phyloP scores from a whole-genome alignment of 2,329 filamentous ascomycete genomes.

The Botrytis sinoallii region DNA sequence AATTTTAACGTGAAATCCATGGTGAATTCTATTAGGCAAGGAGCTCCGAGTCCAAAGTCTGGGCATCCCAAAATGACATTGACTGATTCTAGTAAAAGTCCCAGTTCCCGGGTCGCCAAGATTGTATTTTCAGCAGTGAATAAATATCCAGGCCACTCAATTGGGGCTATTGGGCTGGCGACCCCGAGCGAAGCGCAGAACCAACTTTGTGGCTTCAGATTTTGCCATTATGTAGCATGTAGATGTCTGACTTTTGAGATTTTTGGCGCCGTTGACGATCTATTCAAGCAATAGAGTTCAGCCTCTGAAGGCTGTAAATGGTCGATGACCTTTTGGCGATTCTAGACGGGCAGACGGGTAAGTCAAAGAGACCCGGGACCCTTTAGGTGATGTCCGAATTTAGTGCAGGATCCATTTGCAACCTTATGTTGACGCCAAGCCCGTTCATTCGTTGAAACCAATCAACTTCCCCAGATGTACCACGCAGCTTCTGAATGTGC shows the following conservation, averaged over 20 bases:
- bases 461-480: slow-evolving; percentile 5
- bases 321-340: background rate
- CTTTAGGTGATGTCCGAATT: background rate
- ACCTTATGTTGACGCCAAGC: background rate
- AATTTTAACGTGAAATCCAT: background rate
- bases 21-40: slow-evolving; percentile 1
- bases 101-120: background rate
- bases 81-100: background rate
- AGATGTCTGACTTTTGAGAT: slow-evolving; percentile 5
- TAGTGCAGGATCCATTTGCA: background rate
- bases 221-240: slow-evolving; percentile 7
- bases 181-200: background rate
- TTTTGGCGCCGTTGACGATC: background rate
- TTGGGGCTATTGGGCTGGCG: background rate
- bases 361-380: background rate
- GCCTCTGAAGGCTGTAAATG: background rate
- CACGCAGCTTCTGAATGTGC: slow-evolving; percentile 2
- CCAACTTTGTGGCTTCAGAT: background rate
- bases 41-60: slow-evolving; percentile 18
- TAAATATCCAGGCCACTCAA: background rate
- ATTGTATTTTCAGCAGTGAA: background rate
- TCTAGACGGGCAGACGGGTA: background rate
- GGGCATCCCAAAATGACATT: slow-evolving; percentile 9
- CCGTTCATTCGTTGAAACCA: slow-evolving; percentile 8
- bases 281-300: background rate